Base-by-base conservation (phyloP, 2,329 filamentous ascomycete genomes). In the Calonectria crousiana region DNA sequence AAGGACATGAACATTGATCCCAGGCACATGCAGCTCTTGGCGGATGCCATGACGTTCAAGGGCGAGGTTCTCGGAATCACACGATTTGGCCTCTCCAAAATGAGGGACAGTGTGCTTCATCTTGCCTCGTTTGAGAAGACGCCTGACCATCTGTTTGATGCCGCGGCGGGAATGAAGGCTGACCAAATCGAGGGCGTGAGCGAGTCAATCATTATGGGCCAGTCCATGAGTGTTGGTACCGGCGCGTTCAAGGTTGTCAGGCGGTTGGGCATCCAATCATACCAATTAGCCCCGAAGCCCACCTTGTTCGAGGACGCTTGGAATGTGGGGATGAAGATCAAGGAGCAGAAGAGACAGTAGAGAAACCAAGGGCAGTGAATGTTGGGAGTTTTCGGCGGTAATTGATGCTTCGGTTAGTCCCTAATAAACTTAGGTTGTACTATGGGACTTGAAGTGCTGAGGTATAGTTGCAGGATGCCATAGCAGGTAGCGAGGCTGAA, bases 21-120 rank as follows among this genome's bases (percentile, higher is more conserved):
- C 53, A 94, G 97, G 70, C 97, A 99, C 87, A 98, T 99, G 95
- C 94, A 98, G 84, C 90, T 99, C 23, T 91, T 99, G 2, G 96
- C 97, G 14, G 97, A 99, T 81, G 96, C 98, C 69, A 99, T 99
- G 97, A 98, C 97, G 0, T 98, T 96, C 90, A 98, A 98, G 87
- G 97, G 97, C 65, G 96, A 98, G 79, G 95, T 99, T 0, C 90
- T 98, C 23, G 97, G 97, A 67, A 99, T 99, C 83, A 99, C 97
- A 3, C 93, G 97, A 38, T 98, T 98, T 84, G 97, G 97, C 67
- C 89, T 99, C 30, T 94, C 95, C 72, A 99, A 98, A 89, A 98
- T 98, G 94, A 91, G 97, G 67, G 97, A 99, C 84, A 95, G 92
- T 20, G 97, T 98, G 14, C 88, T 99, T 69, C 97, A 99, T 85